Evolutionary conservation across 2,329 filamentous ascomycete genomes (phyloP).

Genomic region (Aspergillus candidus): DNA sequence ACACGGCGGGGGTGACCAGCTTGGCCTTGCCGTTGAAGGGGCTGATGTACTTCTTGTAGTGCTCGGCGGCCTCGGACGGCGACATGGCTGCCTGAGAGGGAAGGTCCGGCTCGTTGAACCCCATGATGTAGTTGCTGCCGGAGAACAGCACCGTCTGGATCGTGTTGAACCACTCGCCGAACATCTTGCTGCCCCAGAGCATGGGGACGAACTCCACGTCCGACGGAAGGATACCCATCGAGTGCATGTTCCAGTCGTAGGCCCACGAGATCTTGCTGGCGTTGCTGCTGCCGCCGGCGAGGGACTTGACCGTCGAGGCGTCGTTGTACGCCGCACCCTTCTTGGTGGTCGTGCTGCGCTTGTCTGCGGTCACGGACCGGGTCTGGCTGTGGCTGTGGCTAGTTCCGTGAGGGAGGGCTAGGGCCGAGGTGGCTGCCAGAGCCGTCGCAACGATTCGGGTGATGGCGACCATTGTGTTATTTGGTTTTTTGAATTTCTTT

Average conservation of each 20-base stretch:
- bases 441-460: slow-evolving; percentile 27
- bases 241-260: slow-evolving; percentile 40
- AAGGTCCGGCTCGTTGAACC: slow-evolving; percentile 45
- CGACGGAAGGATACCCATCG: slow-evolving; percentile 25
- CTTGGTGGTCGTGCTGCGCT: slow-evolving; percentile 19
- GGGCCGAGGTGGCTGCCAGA: slow-evolving; percentile 29
- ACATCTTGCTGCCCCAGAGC: slow-evolving; percentile 39
- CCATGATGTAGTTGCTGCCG: slow-evolving; percentile 34
- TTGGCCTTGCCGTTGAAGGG: slow-evolving; percentile 31
- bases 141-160: slow-evolving; percentile 30
- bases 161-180: slow-evolving; percentile 30
- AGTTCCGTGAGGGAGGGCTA: slow-evolving; percentile 26
- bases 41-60: slow-evolving; percentile 36
- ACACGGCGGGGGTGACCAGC: slow-evolving; percentile 40
- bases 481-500: slow-evolving; percentile 1
- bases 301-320: slow-evolving; percentile 24
- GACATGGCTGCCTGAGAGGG: slow-evolving; percentile 34
- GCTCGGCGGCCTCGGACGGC: slow-evolving; percentile 30
- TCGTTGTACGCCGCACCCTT: slow-evolving; percentile 38
- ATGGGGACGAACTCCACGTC: slow-evolving; percentile 41
- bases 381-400: slow-evolving; percentile 4
- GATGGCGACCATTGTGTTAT: slow-evolving; percentile 34
- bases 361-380: slow-evolving; percentile 5
- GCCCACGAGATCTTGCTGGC: slow-evolving; percentile 34
- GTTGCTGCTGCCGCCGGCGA: slow-evolving; percentile 21